Evolutionary conservation across 2,329 filamentous ascomycete genomes (phyloP).

Genomic region (Cladosporium oxysporum): DNA sequence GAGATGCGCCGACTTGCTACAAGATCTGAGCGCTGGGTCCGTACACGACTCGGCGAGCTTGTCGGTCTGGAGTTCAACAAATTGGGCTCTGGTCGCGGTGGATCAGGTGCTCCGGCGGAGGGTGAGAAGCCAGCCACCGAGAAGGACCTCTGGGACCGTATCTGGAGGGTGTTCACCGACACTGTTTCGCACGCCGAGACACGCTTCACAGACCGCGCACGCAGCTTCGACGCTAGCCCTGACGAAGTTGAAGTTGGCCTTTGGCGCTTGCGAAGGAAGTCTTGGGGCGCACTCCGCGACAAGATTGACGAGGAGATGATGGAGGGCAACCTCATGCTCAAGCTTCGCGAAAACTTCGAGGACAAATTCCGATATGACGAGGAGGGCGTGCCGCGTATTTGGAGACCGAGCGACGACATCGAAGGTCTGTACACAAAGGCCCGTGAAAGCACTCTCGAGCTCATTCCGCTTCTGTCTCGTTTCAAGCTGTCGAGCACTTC

Average conservation of each 20-base stretch:
- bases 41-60: conserved; percentile 80
- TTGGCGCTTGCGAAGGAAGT: conserved; percentile 90
- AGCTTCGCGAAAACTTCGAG: conserved; percentile 96
- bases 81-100: conserved; percentile 82
- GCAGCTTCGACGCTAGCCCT: conserved; percentile 87
- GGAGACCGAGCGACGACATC: conserved; percentile 95
- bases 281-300: conserved; percentile 84
- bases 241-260: conserved; percentile 91
- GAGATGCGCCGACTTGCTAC: conserved; percentile 93
- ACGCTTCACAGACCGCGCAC: conserved; percentile 83
- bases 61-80: conserved; percentile 95
- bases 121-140: conserved; percentile 73
- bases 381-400: conserved; percentile 89
- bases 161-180: conserved; percentile 82
- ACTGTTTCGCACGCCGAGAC: conserved; percentile 83
- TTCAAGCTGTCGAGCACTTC: conserved; percentile 78
- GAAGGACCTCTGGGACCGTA: conserved; percentile 90
- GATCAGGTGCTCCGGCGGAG: conserved; percentile 75
- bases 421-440: conserved; percentile 92
- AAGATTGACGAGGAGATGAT: conserved; percentile 97
- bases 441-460: conserved; percentile 83
- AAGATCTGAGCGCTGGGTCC: conserved; percentile 90
- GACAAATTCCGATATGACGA: conserved; percentile 99
- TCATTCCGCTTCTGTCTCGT: conserved; percentile 84
- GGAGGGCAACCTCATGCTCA: conserved; percentile 93